Evolutionary conservation across 2,329 filamentous ascomycete genomes (phyloP), one percentile per base, ranked within the genome.

Genomic region (Hirsutella rhossiliensis): DNA sequence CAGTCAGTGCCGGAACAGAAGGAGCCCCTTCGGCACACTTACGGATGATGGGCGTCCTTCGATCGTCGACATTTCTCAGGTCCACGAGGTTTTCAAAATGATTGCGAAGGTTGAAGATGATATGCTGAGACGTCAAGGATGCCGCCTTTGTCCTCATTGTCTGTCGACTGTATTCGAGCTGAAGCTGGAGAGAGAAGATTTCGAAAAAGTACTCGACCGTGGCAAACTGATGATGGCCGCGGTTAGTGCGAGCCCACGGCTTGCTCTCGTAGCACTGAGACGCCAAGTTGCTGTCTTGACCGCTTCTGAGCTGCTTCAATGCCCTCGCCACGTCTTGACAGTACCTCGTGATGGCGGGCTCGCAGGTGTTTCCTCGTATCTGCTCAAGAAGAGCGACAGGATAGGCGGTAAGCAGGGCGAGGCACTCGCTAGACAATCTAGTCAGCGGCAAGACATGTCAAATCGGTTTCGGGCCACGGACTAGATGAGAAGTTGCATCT

Each of bases 61-160:
- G 17, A 3, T 48, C 44, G 39, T 53, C 49, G 6, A 57, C 15
- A 31, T 48, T 45, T 4, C 45, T 46, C 8, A 18, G n/a, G 37
- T 59, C 54, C 2, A 49, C 40, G 8, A 58, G 38, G 20, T 56
- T 55, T 38, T 57, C 52, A 15, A 59, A 48, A 32, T 59, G 54
- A 30, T 54, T 54, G 11, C 52, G 50, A 15, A 59, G 46, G 29
- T 50, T 54, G 43, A 49, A 53, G 5, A 57, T 43, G 41, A 58
- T 50, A 40, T 56, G 51, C 27, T 58, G 50, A 3, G 54, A 40
- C 11, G 43, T 42, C 46, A 51, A 38, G 6, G 54, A 52, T 1
- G 50, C 54, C 1, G 19, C 9, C 4, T 40, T 23, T 3, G 43
- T 43, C 30, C 23, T 46, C 36, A 44, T 45, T 1, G 8, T 17